Evolutionary conservation across 805 yeast species (phyloP).

Genomic region (Metschnikowia vanudenii): DNA sequence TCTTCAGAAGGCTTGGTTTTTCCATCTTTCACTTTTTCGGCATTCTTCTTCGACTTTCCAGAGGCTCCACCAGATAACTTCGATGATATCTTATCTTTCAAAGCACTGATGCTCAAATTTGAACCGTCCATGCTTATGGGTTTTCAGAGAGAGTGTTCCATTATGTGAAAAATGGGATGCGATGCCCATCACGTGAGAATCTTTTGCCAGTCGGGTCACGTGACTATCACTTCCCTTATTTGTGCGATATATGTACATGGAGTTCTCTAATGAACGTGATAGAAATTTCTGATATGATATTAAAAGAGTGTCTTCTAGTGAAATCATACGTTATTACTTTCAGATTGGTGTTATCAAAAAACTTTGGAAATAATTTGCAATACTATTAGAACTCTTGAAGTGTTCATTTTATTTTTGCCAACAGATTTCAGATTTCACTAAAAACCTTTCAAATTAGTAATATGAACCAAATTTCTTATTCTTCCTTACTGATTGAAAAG

Average conservation of each 20-base stretch:
- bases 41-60: neutral
- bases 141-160: neutral
- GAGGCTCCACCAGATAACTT: conserved; percentile 36
- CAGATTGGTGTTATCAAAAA: too few species aligned
- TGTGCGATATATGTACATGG: too few species aligned
- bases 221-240: neutral
- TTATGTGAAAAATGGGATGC: conserved; percentile 8
- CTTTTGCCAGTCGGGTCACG: neutral
- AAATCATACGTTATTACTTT: too few species aligned
- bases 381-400: too few species aligned
- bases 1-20: neutral
- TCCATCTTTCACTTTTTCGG: neutral
- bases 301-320: too few species aligned
- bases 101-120: conserved; percentile 50
- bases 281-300: neutral
- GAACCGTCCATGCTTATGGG: conserved; percentile 40
- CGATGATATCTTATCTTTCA: conserved; percentile 62
- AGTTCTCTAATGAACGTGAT: neutral
- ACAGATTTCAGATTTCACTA: too few species aligned
- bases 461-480: too few species aligned
- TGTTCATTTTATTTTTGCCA: too few species aligned
- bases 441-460: too few species aligned
- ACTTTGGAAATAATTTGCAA: too few species aligned
- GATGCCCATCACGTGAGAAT: conserved; percentile 14
- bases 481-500: too few species aligned